Percentiles rank a stretch among this genome's conserved stretches.
phyloP scores from a whole-genome alignment of 768 basidiomycete species.

The Boletus sp. region DNA sequence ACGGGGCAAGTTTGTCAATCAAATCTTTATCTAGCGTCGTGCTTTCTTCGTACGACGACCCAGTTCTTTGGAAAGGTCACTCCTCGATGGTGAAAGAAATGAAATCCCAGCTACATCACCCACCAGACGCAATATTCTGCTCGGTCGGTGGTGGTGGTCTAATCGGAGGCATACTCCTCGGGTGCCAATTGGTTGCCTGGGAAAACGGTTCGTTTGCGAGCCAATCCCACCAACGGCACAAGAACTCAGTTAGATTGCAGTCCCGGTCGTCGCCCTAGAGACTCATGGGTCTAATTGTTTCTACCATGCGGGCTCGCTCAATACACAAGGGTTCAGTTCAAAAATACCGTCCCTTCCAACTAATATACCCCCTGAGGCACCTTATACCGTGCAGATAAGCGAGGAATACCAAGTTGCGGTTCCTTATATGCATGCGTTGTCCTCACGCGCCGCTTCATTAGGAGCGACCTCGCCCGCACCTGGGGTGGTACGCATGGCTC shows the following conservation, averaged over 20 bases:
- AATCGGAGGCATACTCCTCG: conserved; percentile 63
- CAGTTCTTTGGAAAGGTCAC: conserved; percentile 71
- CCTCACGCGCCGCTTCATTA: conserved; percentile 65
- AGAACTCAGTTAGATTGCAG: conserved; percentile 30
- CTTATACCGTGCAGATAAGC: conserved; percentile 43
- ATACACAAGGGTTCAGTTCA: conserved; percentile 34
- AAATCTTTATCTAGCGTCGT: conserved; percentile 44
- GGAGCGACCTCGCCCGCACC: conserved; percentile 66
- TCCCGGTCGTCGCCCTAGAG: conserved; percentile 64
- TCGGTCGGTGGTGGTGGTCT: conserved; percentile 76
- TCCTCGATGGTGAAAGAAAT: conserved; percentile 72
- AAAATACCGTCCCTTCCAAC: conserved; percentile 32
- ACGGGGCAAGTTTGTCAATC: not conserved
- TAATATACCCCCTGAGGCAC: conserved; percentile 25
- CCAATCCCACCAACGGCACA: not conserved
- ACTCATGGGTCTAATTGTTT: conserved; percentile 74
- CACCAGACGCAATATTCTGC: conserved; percentile 73
- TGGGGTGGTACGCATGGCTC: conserved; percentile 60
- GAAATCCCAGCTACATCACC: conserved; percentile 45
- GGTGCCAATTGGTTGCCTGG: conserved; percentile 65
- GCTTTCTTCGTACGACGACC: conserved; percentile 70
- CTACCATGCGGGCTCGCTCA: conserved; percentile 65
- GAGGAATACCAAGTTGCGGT: conserved; percentile 45
- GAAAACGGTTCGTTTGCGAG: conserved; percentile 50
- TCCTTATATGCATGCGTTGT: conserved; percentile 55